Evolutionary conservation across 257 asterid species (phyloP).

Genomic region (Agastache rugosa): DNA sequence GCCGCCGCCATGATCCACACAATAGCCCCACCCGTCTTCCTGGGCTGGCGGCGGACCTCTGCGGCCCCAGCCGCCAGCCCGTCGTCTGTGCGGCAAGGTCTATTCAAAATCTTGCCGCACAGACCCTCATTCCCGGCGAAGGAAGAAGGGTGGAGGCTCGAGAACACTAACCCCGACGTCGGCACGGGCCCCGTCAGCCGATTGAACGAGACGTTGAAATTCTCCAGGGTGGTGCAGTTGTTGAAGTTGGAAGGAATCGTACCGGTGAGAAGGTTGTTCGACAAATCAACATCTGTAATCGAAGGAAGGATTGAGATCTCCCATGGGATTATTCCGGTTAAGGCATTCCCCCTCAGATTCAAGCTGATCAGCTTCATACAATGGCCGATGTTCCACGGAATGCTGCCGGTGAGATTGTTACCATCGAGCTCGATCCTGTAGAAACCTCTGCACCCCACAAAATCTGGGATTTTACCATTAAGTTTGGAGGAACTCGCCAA

Average conservation of each 20-base stretch:
- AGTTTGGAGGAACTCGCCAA: constrained; percentile 56
- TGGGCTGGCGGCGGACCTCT: constrained; percentile 49
- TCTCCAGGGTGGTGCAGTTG: constrained; percentile 75
- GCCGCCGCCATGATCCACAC: constrained; percentile 90
- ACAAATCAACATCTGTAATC: constrained; percentile 75
- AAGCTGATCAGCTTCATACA: constrained; percentile 75
- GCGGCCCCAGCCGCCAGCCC: constrained; percentile 26
- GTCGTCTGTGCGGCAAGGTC: constrained; percentile 51
- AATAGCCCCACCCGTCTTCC: constrained; percentile 65
- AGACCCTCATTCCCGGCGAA: constrained; percentile 82
- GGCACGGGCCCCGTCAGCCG: constrained; percentile 91
- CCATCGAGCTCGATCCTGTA: constrained; percentile 75
- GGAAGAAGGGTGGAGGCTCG: constrained; percentile 70
- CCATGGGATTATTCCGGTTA: constrained; percentile 91
- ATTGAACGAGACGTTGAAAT: constrained; percentile 84
- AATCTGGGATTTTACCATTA: constrained; percentile 72
- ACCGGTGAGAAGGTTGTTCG: constrained; percentile 77
- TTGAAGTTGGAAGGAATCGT: constrained; percentile 78
- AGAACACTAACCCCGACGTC: constrained; percentile 61
- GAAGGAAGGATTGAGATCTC: constrained; percentile 81
- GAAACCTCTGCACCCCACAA: constrained; percentile 64
- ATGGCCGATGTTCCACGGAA: constrained; percentile 86
- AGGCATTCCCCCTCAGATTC: constrained; percentile 58
- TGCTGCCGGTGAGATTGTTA: constrained; percentile 73
- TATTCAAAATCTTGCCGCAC: constrained; percentile 63